These are phyloP conservation scores for Vanderwaltozyma verrucispora DNA, from an alignment of 805 yeast genomes.

Conservation along the genomic window DNA sequence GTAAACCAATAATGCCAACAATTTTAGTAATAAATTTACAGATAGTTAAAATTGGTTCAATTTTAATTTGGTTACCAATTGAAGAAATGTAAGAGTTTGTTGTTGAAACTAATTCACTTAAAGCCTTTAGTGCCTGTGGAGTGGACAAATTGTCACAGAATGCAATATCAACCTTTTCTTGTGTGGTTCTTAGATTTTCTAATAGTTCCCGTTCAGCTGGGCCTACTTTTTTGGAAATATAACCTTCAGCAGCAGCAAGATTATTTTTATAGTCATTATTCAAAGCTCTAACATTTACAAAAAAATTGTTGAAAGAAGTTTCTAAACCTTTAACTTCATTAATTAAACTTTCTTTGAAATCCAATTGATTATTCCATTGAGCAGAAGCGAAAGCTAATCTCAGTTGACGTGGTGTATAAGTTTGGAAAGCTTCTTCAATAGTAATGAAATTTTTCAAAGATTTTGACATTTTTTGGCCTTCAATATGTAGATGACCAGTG, in stretches of 20 bases:
- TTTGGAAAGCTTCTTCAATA: constrained; percentile 74
- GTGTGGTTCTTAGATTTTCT: constrained; percentile 39
- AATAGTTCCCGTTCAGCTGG: constrained; percentile 45
- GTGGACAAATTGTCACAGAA: constrained; percentile 85
- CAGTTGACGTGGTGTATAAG: constrained; percentile 68
- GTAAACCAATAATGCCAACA: constrained; percentile 66
- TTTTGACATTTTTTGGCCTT: constrained; percentile 97
- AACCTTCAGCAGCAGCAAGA: constrained; percentile 25
- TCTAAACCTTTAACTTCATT: constrained; percentile 72
- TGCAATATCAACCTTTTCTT: constrained; percentile 56
- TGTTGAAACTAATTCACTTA: constrained; percentile 59
- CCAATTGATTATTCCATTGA: constrained; percentile 88
- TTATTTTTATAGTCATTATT: constrained; percentile 49
- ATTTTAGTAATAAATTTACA: constrained; percentile 65
- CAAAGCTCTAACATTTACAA: constrained; percentile 78
- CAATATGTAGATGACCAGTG: constrained; percentile 95
- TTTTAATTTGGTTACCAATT: constrained; percentile 40
- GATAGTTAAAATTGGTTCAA: constrained; percentile 56
- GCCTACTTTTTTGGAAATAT: constrained; percentile 52
- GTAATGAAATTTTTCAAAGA: constrained; percentile 92
- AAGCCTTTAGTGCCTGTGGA: constrained; percentile 55
- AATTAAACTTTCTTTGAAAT: constrained; percentile 75
- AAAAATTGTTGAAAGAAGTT: constrained; percentile 66
- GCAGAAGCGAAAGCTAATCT: constrained; percentile 85
- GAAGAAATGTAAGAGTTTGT: constrained; percentile 62